A percentile compares a stretch with the other conserved stretches of the same genome.
phyloP scores from a whole-genome alignment of 2,329 filamentous ascomycete genomes.

The Beauveria medogensis region DNA sequence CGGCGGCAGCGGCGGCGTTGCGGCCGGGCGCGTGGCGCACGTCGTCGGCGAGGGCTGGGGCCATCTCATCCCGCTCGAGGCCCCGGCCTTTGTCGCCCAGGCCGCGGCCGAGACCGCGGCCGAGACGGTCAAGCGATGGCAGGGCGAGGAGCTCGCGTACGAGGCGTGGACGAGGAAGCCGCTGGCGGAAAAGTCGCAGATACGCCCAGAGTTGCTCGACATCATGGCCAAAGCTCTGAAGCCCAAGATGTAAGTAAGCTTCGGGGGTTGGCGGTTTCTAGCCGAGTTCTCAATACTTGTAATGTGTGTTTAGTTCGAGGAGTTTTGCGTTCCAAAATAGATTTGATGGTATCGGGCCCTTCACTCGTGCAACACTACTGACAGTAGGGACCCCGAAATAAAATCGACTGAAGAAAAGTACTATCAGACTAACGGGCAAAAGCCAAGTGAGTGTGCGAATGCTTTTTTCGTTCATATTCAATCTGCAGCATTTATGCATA shows the following conservation, averaged over 20 bases:
- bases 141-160: constrained; percentile 47
- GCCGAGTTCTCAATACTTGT: not conserved
- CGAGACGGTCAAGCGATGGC: constrained; percentile 49
- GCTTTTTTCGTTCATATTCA: too few relatives aligned
- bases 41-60: constrained; percentile 58
- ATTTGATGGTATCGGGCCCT: too few relatives aligned
- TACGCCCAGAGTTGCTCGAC: constrained; percentile 32
- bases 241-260: constrained; percentile 13
- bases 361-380: too few relatives aligned
- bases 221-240: constrained; percentile 46
- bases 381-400: too few relatives aligned
- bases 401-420: too few relatives aligned
- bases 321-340: too few relatives aligned
- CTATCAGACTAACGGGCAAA: too few relatives aligned
- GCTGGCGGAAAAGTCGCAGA: constrained; percentile 44
- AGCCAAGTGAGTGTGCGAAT: too few relatives aligned
- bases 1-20: constrained; percentile 58
- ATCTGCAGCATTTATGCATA: not conserved
- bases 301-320: too few relatives aligned
- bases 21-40: constrained; percentile 58
- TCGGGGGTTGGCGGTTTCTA: not conserved
- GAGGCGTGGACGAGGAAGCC: constrained; percentile 44
- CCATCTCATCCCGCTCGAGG: constrained; percentile 80
- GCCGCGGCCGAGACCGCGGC: constrained; percentile 49
- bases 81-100: constrained; percentile 57